Percentiles rank a stretch among this genome's conserved stretches.
These are phyloP conservation scores for Karstenula rhodostoma DNA, from an alignment of 2,329 filamentous ascomycete genomes.

Conservation along the genomic window DNA sequence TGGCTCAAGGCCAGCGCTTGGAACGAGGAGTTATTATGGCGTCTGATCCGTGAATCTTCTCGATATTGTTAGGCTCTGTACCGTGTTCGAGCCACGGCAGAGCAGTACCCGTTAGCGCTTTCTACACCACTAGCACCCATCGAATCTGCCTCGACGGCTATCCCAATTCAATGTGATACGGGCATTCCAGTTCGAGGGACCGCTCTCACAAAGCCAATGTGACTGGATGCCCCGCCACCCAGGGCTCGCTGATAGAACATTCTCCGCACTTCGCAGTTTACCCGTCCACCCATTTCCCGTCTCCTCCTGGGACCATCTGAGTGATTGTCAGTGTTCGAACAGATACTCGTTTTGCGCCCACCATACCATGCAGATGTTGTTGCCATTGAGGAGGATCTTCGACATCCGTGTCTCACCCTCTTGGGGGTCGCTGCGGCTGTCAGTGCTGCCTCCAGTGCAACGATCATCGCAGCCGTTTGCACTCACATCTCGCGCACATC, in stretches of 20 bases:
- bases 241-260: neutral
- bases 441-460: conserved; percentile 14
- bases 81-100: neutral
- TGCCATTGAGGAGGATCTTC: conserved; percentile 96
- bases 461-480: neutral
- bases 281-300: conserved; percentile 39
- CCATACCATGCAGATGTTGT: conserved; percentile 98
- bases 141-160: neutral
- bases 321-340: conserved; percentile 3
- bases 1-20: no score
- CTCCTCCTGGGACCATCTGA: conserved; percentile 47
- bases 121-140: neutral
- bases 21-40: no score
- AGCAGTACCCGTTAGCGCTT: neutral
- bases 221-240: neutral
- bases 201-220: neutral
- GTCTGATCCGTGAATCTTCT: neutral
- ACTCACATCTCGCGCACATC: conserved; percentile 95
- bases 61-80: neutral
- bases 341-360: neutral
- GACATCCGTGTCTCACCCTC: conserved; percentile 87
- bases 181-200: neutral
- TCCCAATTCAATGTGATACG: neutral
- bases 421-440: conserved; percentile 75
- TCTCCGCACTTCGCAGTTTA: conserved; percentile 18